Base-by-base conservation (phyloP, 129 eudicot genomes). In the Artemisia tridentata region DNA sequence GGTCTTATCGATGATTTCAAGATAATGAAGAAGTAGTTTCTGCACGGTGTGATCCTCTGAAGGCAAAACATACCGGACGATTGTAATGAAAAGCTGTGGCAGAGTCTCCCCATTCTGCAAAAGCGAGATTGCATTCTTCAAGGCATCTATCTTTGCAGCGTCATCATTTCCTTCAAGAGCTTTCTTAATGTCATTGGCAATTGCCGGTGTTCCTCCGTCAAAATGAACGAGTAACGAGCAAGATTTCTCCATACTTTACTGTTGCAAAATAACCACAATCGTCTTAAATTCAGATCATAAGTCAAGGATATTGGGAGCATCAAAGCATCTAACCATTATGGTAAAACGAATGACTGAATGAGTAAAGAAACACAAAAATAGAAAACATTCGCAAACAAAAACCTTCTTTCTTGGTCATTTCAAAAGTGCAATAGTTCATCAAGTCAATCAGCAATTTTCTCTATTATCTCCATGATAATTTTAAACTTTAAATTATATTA, bases 151-250 rank as follows among this genome's bases (percentile, higher is more conserved):
- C 45, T 81, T 92, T 84, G 41, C 66, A 85, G 76, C 2, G 45
- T 38, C 45, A 38, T 85, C 92, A 61, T 88, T 80, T 21, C 98
- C 98, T 84, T 88, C 95, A 47, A 92, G 86, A 21, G 98, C 89
- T 72, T 84, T 89, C 78, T 92, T 92, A 80, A 88, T 92, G 83
- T 92, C 98, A 71, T 92, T 92, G 60, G 89, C 89, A 64, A 88
- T 75, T 27, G 98, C 96, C 0, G 98, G 96, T 19, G 96, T 88
- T 61, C 96, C 91, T 86, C 88, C 88, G 72, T 92, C 98, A 75
- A 88, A 92, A 74, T 92, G 87, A n/a, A 88, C 84, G 50, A 88
- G 83, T 67, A 92, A 52, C 4, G 95, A 71, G 66, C 93, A 88
- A 7, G 95, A 86, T 68, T 92, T 92, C 89, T 88, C 98, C 98